These are phyloP conservation scores for Otatea glauca DNA, from an alignment of 176 grass and related monocot genomes.

Conservation along the genomic window DNA sequence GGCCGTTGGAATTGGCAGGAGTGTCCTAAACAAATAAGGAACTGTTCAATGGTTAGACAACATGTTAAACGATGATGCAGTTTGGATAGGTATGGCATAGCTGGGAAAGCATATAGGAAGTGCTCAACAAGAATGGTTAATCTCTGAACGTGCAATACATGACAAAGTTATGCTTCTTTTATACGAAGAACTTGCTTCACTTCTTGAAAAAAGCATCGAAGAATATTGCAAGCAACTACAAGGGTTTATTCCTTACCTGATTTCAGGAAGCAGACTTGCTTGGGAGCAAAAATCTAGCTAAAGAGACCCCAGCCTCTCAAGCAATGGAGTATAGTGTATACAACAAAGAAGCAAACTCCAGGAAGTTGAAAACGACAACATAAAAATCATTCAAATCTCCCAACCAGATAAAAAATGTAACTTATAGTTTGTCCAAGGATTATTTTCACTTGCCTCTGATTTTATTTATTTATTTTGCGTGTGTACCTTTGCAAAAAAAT, in stretches of 20 bases:
- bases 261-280: slow-evolving; percentile 50
- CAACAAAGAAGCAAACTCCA: slow-evolving; percentile 48
- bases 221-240: slow-evolving; percentile 45
- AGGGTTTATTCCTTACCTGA: slow-evolving; percentile 52
- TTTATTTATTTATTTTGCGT: neutral
- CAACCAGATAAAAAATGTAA: neutral
- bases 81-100: slow-evolving; percentile 20
- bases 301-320: slow-evolving; percentile 47
- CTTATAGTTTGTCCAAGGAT: neutral
- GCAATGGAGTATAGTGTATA: slow-evolving; percentile 4
- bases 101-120: slow-evolving; percentile 38
- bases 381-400: neutral
- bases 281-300: slow-evolving; percentile 22
- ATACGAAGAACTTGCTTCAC: slow-evolving; percentile 46
- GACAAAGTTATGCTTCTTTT: slow-evolving; percentile 47
- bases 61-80: slow-evolving; percentile 23
- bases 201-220: slow-evolving; percentile 34
- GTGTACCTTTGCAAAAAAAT: neutral
- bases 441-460: neutral
- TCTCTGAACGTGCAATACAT: slow-evolving; percentile 36
- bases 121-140: slow-evolving; percentile 53
- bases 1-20: slow-evolving; percentile 41
- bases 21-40: slow-evolving; percentile 63
- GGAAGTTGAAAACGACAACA: slow-evolving; percentile 8
- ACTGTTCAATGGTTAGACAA: slow-evolving; percentile 61